Conservation (phyloP, 495 filamentous ascomycete genomes). For the Schizothecium vesticola region DNA sequence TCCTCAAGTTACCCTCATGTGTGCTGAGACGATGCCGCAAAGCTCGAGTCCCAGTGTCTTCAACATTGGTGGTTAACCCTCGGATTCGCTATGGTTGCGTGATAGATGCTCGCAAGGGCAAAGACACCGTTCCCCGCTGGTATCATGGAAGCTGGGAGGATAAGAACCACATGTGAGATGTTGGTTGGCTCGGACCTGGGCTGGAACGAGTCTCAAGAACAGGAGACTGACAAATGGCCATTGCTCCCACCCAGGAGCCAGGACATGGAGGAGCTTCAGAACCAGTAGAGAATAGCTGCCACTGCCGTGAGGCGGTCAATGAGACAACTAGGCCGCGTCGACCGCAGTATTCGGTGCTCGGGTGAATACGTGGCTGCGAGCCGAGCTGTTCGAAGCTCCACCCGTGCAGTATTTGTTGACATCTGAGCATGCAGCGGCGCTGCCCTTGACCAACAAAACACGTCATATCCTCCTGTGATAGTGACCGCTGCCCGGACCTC, state of each 20-base stretch:
- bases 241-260: neutral
- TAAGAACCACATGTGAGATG: neutral
- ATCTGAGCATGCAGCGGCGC: neutral
- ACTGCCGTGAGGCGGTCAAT: neutral
- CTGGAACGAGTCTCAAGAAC: neutral
- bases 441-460: neutral
- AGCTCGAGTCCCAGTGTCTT: neutral
- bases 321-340: neutral
- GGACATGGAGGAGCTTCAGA: neutral
- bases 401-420: neutral
- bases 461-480: neutral
- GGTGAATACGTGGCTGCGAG: neutral
- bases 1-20: neutral
- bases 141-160: neutral
- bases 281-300: neutral
- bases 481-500: neutral
- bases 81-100: neutral
- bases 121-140: neutral
- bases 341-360: neutral
- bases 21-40: neutral
- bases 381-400: neutral
- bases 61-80: neutral
- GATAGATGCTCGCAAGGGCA: neutral
- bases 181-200: neutral
- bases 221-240: neutral